A percentile compares a stretch with the other conserved stretches of the same genome.
Conservation (phyloP, 768 basidiomycete species). For the Amanita exitialis region DNA sequence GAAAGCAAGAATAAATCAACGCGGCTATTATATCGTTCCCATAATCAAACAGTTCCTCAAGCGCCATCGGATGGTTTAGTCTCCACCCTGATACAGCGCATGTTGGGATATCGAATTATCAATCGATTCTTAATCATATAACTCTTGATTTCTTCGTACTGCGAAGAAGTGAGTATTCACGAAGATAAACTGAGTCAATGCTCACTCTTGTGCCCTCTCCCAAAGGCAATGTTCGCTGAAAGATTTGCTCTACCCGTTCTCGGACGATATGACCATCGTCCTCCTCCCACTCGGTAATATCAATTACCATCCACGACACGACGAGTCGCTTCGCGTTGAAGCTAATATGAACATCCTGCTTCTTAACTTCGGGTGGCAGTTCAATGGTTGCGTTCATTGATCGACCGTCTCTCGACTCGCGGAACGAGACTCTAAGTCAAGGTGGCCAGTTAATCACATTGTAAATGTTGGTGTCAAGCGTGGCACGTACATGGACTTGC, state of each 20-base stretch:
- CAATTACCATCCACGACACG: slow-evolving; percentile 56
- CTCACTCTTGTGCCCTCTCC: slow-evolving; percentile 66
- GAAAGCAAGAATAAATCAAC: neutral
- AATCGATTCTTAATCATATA: slow-evolving; percentile 53
- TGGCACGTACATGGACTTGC: slow-evolving; percentile 51
- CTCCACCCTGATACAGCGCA: slow-evolving; percentile 36
- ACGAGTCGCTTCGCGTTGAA: slow-evolving; percentile 54
- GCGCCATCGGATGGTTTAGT: slow-evolving; percentile 8
- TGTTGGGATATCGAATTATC: slow-evolving; percentile 58
- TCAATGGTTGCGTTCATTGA: slow-evolving; percentile 66
- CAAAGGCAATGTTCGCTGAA: slow-evolving; percentile 58
- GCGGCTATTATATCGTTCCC: neutral
- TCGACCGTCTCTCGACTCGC: slow-evolving; percentile 61
- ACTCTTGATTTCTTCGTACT: slow-evolving; percentile 72
- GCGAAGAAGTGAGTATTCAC: neutral
- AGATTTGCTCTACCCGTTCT: slow-evolving; percentile 53
- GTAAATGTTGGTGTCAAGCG: slow-evolving; percentile 7
- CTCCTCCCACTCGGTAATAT: slow-evolving; percentile 48
- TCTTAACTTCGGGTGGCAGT: slow-evolving; percentile 52
- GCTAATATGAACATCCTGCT: slow-evolving; percentile 69
- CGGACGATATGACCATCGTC: slow-evolving; percentile 52
- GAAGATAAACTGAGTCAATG: neutral
- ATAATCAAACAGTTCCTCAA: neutral
- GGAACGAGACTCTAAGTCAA: slow-evolving; percentile 47
- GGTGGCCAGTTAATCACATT: slow-evolving; percentile 8